Conservation (phyloP, 805 yeast genomes). For the Saitoella complicata region DNA sequence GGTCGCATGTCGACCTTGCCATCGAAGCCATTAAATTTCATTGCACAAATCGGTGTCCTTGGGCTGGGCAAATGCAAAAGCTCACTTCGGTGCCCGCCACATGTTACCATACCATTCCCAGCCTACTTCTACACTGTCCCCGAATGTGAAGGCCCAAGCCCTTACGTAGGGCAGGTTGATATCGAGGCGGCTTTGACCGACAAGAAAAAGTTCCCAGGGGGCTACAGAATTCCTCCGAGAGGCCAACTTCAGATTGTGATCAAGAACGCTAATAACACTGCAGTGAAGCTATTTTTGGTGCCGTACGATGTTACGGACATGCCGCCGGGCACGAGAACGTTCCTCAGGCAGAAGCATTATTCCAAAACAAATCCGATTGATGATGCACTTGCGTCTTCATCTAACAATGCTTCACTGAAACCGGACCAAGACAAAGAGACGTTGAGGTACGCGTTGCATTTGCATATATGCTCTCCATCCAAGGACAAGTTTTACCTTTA, state of each 20-base stretch:
- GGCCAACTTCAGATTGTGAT: conserved; percentile 22
- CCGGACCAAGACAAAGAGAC: conserved; percentile 1
- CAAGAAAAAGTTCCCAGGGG: not conserved
- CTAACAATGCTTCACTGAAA: not conserved
- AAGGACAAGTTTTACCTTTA: conserved; percentile 15
- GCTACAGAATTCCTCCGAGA: conserved; percentile 18
- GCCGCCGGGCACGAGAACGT: conserved; percentile 18
- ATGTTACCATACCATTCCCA: conserved; percentile 15
- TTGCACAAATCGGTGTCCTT: conserved; percentile 18
- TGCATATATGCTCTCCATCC: conserved; percentile 17
- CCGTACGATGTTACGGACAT: conserved; percentile 20
- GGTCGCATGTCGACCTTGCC: conserved; percentile 19
- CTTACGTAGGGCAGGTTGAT: conserved; percentile 17
- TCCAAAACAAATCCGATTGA: not conserved
- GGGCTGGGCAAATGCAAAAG: conserved; percentile 14
- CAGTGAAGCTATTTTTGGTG: conserved; percentile 19
- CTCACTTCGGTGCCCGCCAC: conserved; percentile 15
- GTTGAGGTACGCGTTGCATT: conserved; percentile 19
- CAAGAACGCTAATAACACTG: conserved; percentile 19
- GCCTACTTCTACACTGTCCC: conserved; percentile 20
- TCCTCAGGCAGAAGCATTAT: conserved; percentile 19
- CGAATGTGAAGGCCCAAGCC: conserved; percentile 11
- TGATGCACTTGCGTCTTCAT: not conserved
- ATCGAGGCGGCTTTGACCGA: conserved; percentile 3
- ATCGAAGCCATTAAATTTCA: conserved; percentile 15